Base-by-base conservation (phyloP, 805 yeast genomes). In the Wickerhamomyces sydowiorum region DNA sequence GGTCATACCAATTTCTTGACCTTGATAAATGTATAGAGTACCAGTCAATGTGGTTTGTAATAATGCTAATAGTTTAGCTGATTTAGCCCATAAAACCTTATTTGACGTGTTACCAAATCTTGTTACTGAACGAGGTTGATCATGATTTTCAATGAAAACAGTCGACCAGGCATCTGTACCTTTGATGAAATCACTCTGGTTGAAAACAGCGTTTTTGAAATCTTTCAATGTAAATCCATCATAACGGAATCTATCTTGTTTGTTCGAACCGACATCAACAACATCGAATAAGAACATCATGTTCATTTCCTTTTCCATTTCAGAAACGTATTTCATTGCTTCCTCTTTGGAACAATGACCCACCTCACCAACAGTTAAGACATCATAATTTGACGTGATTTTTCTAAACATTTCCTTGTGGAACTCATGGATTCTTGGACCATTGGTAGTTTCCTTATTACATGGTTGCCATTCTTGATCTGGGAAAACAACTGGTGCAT, bases 111-210 rank as follows among this genome's bases (percentile, higher is more conserved):
- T 65, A 37, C 77, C 79, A 53, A 74, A 76, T 51, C 82, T 65
- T 14, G 78, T 59, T 31, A 75, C 68, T 25, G 72, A 62, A 53
- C 82, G 66, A 13, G 81, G 73, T 51, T 74, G 81, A 58, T 77
- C 82, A 53, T 77, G 83, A 54, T 77, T 77, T 56, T 77, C 83
- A 44, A 71, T 55, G 58, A 70, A 76, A 17, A 69, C 66, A 14
- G 82, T 72, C 25, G 75, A 59, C 82, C 83, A 77, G 15, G 77
- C 78, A 48, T 76, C 82, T 15, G 76, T 68, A 18, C 64, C 71
- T 38, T 72, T 69, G 45, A 69, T 62, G 49, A 71, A 71, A 7
- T 53, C 56, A 43, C 64, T 57, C 51, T 63, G 63, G 18, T 45
- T 57, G 36, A 54, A 44, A 30, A 72, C 49, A 8, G 73, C 69